Evolutionary conservation across 805 yeast genomes (phyloP).

Genomic region (Zygoascus biomembranicola): DNA sequence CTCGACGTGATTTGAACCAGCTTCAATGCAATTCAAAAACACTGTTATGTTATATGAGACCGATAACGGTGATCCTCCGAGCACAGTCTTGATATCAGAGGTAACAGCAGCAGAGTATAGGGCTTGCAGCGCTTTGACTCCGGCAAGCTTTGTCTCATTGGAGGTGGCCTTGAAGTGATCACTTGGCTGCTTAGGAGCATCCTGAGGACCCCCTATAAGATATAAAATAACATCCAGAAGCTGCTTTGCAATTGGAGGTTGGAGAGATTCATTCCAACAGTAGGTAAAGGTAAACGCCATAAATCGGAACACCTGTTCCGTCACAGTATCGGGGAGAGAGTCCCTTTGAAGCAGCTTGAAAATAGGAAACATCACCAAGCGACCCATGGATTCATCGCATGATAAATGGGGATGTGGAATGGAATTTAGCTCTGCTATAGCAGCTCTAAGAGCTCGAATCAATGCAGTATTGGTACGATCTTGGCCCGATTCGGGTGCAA

Average conservation of each 20-base stretch:
- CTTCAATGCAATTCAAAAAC: slow-evolving; percentile 16
- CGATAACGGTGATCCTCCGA: slow-evolving; percentile 16
- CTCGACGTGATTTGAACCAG: slow-evolving; percentile 10
- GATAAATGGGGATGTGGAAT: slow-evolving; percentile 5
- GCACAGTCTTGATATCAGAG: slow-evolving; percentile 6
- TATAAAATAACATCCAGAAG: slow-evolving; percentile 20
- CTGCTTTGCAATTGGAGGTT: slow-evolving; percentile 18
- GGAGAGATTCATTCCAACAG: slow-evolving; percentile 35
- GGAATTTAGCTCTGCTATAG: slow-evolving; percentile 8
- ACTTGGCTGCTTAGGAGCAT: slow-evolving; percentile 8
- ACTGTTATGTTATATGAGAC: slow-evolving; percentile 19
- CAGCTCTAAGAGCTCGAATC: slow-evolving; percentile 9
- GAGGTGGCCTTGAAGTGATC: slow-evolving; percentile 13
- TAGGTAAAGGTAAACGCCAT: slow-evolving; percentile 36
- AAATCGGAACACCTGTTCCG: slow-evolving; percentile 39
- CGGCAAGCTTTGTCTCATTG: slow-evolving; percentile 19
- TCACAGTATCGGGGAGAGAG: slow-evolving; percentile 36
- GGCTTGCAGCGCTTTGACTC: slow-evolving; percentile 19
- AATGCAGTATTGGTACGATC: slow-evolving; percentile 8
- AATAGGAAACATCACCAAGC: slow-evolving; percentile 55
- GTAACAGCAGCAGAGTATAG: slow-evolving; percentile 14
- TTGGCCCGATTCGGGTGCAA: slow-evolving; percentile 7
- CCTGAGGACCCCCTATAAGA: slow-evolving; percentile 17
- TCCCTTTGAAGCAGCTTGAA: slow-evolving; percentile 40
- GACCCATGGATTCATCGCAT: slow-evolving; percentile 36